Evolutionary conservation across 495 filamentous ascomycete species (phyloP).

Genomic region (Hypoxylon fragiforme): DNA sequence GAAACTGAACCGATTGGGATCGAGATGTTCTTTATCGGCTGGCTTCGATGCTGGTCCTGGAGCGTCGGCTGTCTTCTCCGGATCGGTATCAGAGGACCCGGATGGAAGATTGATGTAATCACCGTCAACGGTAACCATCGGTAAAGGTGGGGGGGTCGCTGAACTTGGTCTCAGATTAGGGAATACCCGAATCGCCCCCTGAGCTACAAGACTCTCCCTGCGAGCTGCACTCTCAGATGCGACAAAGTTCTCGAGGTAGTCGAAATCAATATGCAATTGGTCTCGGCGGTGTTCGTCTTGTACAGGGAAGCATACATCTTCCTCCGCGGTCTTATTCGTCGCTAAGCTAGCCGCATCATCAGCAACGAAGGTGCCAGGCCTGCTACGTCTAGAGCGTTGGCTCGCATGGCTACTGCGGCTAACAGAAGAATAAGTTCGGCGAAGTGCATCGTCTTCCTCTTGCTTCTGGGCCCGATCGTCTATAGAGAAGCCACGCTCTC

Average conservation of each 20-base stretch:
- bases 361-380: conserved; percentile 46
- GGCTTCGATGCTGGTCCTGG: conserved; percentile 24
- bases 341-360: conserved; percentile 53
- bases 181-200: conserved; percentile 57
- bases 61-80: conserved; percentile 40
- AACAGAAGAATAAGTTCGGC: conserved; percentile 70
- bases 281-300: conserved; percentile 52
- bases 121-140: conserved; percentile 51
- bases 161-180: conserved; percentile 56
- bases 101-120: conserved; percentile 53
- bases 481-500: conserved; percentile 58
- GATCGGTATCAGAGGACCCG: conserved; percentile 34
- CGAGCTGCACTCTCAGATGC: conserved; percentile 55
- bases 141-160: conserved; percentile 13
- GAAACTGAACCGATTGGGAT: conserved; percentile 85
- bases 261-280: conserved; percentile 73
- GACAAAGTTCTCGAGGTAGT: conserved; percentile 85
- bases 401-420: conserved; percentile 56
- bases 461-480: conserved; percentile 44
- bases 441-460: conserved; percentile 65
- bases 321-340: conserved; percentile 64
- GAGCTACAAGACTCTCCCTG: conserved; percentile 37
- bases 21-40: conserved; percentile 41
- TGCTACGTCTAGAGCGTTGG: conserved; percentile 45
- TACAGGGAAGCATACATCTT: conserved; percentile 83